Percentiles rank a stretch among this genome's conserved stretches.
Evolutionary conservation across 768 basidiomycete species (phyloP).

Genomic region (Amyloporia xantha): DNA sequence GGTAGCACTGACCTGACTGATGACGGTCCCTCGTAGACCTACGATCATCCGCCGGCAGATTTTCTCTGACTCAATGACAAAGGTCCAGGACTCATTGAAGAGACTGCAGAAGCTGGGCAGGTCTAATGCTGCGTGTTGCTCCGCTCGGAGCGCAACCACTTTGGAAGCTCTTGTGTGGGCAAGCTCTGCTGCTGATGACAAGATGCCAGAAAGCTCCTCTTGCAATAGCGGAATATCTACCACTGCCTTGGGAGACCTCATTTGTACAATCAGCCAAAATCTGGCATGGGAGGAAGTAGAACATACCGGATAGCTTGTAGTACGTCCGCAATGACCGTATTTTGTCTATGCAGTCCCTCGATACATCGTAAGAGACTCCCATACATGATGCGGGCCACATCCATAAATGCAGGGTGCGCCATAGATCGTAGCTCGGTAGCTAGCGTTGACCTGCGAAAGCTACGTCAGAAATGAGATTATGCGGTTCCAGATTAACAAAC

Average conservation of each 20-base stretch:
- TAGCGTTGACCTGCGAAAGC: constrained; percentile 33
- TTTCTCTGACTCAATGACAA: constrained; percentile 83
- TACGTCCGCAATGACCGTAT: constrained; percentile 48
- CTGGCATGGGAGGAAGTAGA: background rate
- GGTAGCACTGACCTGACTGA: constrained; percentile 59
- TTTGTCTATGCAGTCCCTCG: constrained; percentile 61
- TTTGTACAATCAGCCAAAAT: background rate
- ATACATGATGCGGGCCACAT: constrained; percentile 56
- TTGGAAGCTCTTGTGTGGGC: constrained; percentile 79
- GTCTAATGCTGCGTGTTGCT: constrained; percentile 69
- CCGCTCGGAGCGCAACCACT: constrained; percentile 67
- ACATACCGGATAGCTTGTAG: constrained; percentile 42
- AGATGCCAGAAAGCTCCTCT: constrained; percentile 68
- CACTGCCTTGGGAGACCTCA: constrained; percentile 33
- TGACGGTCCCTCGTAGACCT: constrained; percentile 77
- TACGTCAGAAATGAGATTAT: background rate
- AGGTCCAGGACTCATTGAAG: constrained; percentile 84
- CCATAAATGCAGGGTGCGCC: constrained; percentile 62
- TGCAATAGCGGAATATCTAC: constrained; percentile 40
- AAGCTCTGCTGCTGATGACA: constrained; percentile 78
- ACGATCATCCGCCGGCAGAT: constrained; percentile 90
- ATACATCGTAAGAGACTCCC: constrained; percentile 55
- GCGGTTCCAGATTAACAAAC: background rate
- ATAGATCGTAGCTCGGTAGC: constrained; percentile 56
- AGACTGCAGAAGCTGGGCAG: constrained; percentile 71